Percentiles rank a stretch among this genome's conserved stretches.
phyloP scores from a whole-genome alignment of 345 rosid genomes.

The Clarkia xantiana region DNA sequence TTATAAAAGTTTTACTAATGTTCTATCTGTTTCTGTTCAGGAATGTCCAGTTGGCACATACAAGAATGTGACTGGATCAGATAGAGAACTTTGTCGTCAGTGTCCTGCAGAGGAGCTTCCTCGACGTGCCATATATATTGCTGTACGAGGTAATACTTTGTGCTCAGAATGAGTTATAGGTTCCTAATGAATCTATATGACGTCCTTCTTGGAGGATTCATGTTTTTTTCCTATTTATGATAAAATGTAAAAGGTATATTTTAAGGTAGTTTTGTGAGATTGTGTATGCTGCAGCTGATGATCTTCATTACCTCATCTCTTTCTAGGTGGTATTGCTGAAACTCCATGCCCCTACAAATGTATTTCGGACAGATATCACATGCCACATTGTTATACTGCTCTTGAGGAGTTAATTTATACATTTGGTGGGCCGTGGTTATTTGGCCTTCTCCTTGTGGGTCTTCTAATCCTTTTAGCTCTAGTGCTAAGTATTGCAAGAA shows the following conservation, averaged over 20 bases:
- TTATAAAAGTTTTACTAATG: background rate
- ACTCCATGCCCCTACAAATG: slow-evolving; percentile 90
- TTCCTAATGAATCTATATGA: background rate
- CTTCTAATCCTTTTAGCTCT: slow-evolving; percentile 83
- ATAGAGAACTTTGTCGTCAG: slow-evolving; percentile 53
- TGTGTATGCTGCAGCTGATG: too few relatives aligned
- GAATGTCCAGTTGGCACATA: slow-evolving; percentile 94
- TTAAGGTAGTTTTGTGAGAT: background rate
- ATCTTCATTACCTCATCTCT: slow-evolving; percentile 2
- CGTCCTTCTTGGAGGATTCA: background rate
- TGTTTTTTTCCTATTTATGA: background rate
- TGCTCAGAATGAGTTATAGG: background rate
- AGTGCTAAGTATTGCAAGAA: slow-evolving; percentile 96
- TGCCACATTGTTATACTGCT: slow-evolving; percentile 93
- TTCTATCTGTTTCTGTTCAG: slow-evolving; percentile 22
- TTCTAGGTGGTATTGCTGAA: slow-evolving; percentile 77
- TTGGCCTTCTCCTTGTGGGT: slow-evolving; percentile 72
- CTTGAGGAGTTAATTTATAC: slow-evolving; percentile 96
- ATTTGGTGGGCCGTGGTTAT: slow-evolving; percentile 98
- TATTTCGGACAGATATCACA: slow-evolving; percentile 84
- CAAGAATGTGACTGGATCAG: slow-evolving; percentile 83
- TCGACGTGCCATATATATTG: slow-evolving; percentile 55
- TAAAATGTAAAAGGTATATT: background rate
- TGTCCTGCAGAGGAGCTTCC: slow-evolving; percentile 84
- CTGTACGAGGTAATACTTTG: slow-evolving; percentile 62